A percentile compares a stretch with the other conserved stretches of the same genome.
These are phyloP conservation scores for Sclerotinia sclerotiorum DNA, from an alignment of 2,329 filamentous ascomycete species.

Conservation along the genomic window DNA sequence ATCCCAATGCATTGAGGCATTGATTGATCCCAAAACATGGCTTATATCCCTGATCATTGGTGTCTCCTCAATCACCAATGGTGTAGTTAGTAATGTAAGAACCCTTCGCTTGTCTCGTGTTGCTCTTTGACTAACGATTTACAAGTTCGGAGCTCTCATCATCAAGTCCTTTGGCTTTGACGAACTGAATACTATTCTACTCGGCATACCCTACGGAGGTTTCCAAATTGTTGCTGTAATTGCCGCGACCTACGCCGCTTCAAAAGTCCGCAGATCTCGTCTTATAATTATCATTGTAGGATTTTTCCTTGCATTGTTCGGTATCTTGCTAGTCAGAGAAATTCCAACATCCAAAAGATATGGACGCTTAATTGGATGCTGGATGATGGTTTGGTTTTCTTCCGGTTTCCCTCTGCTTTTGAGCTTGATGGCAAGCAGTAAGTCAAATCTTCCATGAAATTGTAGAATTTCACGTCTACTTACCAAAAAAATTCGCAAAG, in stretches of 20 bases:
- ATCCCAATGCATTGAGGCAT: too few species aligned
- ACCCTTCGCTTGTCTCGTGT: too few species aligned
- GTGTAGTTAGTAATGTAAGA: slow-evolving; percentile 31
- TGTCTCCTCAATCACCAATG: slow-evolving; percentile 42
- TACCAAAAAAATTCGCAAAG: neutral
- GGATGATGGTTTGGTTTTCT: slow-evolving; percentile 62
- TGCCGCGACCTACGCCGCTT: slow-evolving; percentile 25
- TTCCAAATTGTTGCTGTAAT: slow-evolving; percentile 18
- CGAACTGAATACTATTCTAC: slow-evolving; percentile 40
- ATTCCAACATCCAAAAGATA: slow-evolving; percentile 52
- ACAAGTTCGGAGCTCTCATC: slow-evolving; percentile 41
- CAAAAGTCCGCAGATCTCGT: slow-evolving; percentile 25
- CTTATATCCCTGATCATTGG: slow-evolving; percentile 29
- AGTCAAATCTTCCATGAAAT: neutral
- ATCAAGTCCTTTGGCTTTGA: slow-evolving; percentile 43
- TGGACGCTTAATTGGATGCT: slow-evolving; percentile 50
- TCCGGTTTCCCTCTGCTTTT: slow-evolving; percentile 40
- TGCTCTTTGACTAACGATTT: slow-evolving; percentile 40
- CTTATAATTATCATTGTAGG: slow-evolving; percentile 26
- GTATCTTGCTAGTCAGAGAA: slow-evolving; percentile 58
- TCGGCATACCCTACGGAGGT: slow-evolving; percentile 62
- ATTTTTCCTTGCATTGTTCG: slow-evolving; percentile 52
- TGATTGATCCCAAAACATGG: slow-evolving; percentile 39
- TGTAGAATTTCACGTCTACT: neutral
- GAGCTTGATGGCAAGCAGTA: slow-evolving; percentile 56